These are phyloP conservation scores for Globisporangium echinulatum DNA, from an alignment of 352 stramenopile genomes.

Conservation along the genomic window DNA sequence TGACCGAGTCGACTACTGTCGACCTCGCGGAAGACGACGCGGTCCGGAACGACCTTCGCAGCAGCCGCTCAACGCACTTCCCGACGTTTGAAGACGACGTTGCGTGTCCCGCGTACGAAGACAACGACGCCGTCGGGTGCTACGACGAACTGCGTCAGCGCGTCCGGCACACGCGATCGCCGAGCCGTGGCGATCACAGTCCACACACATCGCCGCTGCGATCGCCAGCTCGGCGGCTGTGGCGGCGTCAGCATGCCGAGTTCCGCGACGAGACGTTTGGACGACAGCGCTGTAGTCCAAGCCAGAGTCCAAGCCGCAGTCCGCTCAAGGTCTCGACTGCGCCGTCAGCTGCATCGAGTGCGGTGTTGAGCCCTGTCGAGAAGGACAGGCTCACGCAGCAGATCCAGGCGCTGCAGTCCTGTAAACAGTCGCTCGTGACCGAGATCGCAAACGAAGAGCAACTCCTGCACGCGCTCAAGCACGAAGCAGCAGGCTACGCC, in stretches of 20 bases:
- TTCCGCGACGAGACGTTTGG: constrained; percentile 17
- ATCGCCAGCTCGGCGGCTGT: constrained; percentile 14
- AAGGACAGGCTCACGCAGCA: constrained; percentile 38
- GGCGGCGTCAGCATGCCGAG: constrained; percentile 20
- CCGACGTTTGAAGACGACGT: constrained; percentile 55
- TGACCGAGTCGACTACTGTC: background rate
- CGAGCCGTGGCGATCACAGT: background rate
- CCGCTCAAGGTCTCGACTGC: constrained; percentile 1
- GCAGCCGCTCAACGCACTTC: constrained; percentile 17
- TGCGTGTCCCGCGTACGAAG: constrained; percentile 55
- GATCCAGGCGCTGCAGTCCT: constrained; percentile 58
- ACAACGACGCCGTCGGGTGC: constrained; percentile 2
- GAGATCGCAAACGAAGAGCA: constrained; percentile 66
- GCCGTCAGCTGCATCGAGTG: background rate
- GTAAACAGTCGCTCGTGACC: constrained; percentile 50
- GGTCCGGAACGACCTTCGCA: constrained; percentile 15
- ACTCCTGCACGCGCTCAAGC: constrained; percentile 50
- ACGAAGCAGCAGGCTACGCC: constrained; percentile 31
- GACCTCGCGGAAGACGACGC: constrained; percentile 18
- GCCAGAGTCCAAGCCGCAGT: constrained; percentile 1
- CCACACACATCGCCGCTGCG: constrained; percentile 15
- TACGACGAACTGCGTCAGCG: too few species aligned
- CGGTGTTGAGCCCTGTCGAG: constrained; percentile 13
- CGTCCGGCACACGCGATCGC: too few species aligned
- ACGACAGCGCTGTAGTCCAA: background rate